Evolutionary conservation across 2,329 filamentous ascomycete species (phyloP).

Genomic region (Metarhizium rileyi): DNA sequence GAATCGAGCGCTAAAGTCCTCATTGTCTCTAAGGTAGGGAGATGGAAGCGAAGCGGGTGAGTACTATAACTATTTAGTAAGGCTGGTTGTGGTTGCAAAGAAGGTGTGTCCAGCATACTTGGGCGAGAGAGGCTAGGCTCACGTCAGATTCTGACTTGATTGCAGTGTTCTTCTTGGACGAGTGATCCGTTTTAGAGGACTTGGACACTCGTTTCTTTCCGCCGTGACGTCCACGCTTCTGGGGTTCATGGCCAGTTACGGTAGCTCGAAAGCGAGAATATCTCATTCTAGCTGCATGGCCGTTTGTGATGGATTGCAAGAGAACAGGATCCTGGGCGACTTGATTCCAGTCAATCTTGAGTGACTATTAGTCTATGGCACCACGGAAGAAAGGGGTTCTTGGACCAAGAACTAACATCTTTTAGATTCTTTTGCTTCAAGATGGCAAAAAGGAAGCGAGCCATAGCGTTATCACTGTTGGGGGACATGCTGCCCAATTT

Average conservation of each 20-base stretch:
- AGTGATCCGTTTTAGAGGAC: constrained; percentile 25
- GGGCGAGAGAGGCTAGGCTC: constrained; percentile 18
- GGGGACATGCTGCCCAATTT: constrained; percentile 33
- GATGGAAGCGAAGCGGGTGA: constrained; percentile 28
- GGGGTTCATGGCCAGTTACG: constrained; percentile 38
- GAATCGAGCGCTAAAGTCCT: constrained; percentile 30
- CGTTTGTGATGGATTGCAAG: constrained; percentile 45
- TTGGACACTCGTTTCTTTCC: constrained; percentile 38
- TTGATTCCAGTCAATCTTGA: constrained; percentile 49
- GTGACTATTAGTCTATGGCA: constrained; percentile 1
- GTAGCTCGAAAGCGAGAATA: constrained; percentile 42
- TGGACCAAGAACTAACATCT: constrained; percentile 36
- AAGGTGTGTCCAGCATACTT: constrained; percentile 23
- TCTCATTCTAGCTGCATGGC: constrained; percentile 51
- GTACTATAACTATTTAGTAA: constrained; percentile 22
- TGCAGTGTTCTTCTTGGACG: constrained; percentile 23
- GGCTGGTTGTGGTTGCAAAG: constrained; percentile 23
- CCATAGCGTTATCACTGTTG: constrained; percentile 47
- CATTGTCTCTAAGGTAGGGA: constrained; percentile 26
- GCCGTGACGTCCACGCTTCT: constrained; percentile 33
- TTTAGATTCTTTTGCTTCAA: constrained; percentile 50
- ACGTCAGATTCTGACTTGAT: constrained; percentile 31
- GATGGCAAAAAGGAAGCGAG: constrained; percentile 50
- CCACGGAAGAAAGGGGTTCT: not conserved
- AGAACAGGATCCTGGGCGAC: constrained; percentile 46